Evolutionary conservation across 2,329 filamentous ascomycete genomes (phyloP).

Genomic region (Mycosphaerella sp.): DNA sequence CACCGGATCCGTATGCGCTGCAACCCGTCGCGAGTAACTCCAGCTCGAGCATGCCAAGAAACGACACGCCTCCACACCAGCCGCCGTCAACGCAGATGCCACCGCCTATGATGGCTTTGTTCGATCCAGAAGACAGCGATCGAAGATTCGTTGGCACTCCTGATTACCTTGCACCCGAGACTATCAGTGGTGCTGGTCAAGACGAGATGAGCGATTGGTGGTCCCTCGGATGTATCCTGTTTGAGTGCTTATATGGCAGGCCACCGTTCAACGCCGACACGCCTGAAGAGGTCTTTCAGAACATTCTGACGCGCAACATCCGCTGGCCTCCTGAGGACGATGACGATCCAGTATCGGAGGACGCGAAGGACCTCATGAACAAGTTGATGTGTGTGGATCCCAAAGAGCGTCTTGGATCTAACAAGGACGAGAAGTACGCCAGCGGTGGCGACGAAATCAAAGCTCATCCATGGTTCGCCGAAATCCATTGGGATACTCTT

Average conservation of each 20-base stretch:
- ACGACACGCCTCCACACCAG: conserved; percentile 51
- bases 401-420: conserved; percentile 73
- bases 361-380: conserved; percentile 93
- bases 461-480: conserved; percentile 79
- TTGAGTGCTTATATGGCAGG: conserved; percentile 88
- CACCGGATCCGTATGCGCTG: conserved; percentile 68
- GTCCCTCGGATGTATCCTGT: conserved; percentile 97
- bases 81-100: conserved; percentile 65
- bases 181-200: conserved; percentile 88
- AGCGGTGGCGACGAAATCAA: conserved; percentile 90
- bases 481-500: conserved; percentile 80
- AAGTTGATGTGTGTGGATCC: conserved; percentile 82
- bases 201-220: conserved; percentile 99
- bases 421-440: conserved; percentile 71
- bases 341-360: conserved; percentile 65
- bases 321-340: conserved; percentile 86
- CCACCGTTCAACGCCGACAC: conserved; percentile 89
- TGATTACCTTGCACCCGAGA: conserved; percentile 94
- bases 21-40: conserved; percentile 53
- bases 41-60: conserved; percentile 34
- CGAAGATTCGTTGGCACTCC: conserved; percentile 93
- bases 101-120: conserved; percentile 85
- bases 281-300: conserved; percentile 92
- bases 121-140: conserved; percentile 89
- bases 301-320: conserved; percentile 83